Evolutionary conservation across 371 early-diverging fungal genomes (phyloP), one percentile per base, ranked within the genome.

Genomic region (Mortierella sp.): DNA sequence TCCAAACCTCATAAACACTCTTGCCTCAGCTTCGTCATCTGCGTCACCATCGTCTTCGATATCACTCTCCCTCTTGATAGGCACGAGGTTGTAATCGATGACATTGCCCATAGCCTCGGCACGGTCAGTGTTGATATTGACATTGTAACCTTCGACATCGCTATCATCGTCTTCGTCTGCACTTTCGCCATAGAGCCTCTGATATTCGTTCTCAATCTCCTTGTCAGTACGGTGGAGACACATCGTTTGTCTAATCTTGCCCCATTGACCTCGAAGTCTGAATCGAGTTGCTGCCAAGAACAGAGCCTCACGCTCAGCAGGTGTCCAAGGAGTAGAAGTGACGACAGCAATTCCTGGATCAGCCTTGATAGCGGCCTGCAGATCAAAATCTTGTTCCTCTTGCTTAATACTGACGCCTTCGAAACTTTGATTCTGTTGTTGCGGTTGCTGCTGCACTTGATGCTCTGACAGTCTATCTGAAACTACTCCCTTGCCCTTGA

Each of bases 201-300:
- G 66, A n/a, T 69, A 72, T 34, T 72, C 73, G n/a, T 49, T 28
- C 42, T 68, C 73, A 22, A 78, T 78, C 59, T 78, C 78, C 40
- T 61, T 68, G 31, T 78, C 73, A 0, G 78, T 69, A 15, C 70
- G 64, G 32, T 72, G 78, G 37, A 78, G 42, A 2, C 68, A 42
- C 78, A 78, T 78, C 62, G 53, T 62, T 22, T 72, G 45, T 32
- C 73, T 64, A 28, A 78, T 69, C 66, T 62, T 78, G 40, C 70
- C 35, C 78, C 78, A 78, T 6, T 72, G 78, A 2, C 78, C 78
- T 2, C 13, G 45, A 23, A 78, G 65, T 28, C 43, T 45, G 63
- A 72, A 69, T 40, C 70, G 73, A 2, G 69, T 62, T 4, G 69
- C 78, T 7, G 73, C 73, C 40, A 72, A 31, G 61, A 69, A 72